phyloP scores from a whole-genome alignment of 2,329 filamentous ascomycete species.

The Aspergillus felis region DNA sequence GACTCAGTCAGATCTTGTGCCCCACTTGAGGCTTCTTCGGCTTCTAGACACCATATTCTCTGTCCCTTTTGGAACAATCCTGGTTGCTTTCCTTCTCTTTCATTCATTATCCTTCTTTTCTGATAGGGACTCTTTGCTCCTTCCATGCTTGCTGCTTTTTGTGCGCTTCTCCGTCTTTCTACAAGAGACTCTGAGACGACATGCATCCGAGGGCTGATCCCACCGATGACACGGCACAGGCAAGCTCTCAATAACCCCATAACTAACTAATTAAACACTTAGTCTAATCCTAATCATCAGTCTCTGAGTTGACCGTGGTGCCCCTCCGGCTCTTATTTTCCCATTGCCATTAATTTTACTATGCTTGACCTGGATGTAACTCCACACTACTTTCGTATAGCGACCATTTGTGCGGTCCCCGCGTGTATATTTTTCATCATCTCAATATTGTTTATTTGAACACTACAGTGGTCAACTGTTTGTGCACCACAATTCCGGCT shows the following conservation, averaged over 20 bases:
- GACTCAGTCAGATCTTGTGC: slow-evolving; percentile 7
- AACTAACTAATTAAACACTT: background rate
- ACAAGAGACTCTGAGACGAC: slow-evolving; percentile 5
- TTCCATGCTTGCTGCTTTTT: background rate
- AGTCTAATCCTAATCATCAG: slow-evolving; percentile 13
- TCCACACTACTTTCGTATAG: background rate
- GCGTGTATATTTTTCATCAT: background rate
- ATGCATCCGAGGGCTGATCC: slow-evolving; percentile 16
- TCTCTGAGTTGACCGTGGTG: slow-evolving; percentile 14
- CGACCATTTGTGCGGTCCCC: background rate
- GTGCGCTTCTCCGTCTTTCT: background rate
- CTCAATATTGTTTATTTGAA: background rate
- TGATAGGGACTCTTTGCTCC: background rate
- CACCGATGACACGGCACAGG: slow-evolving; percentile 11
- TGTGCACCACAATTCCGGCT: background rate
- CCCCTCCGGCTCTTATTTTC: slow-evolving; percentile 7
- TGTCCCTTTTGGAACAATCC: background rate
- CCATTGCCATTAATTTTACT: background rate
- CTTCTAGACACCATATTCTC: slow-evolving; percentile 3
- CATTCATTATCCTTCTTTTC: background rate
- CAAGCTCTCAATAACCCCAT: background rate
- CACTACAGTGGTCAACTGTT: background rate
- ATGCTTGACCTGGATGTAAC: background rate
- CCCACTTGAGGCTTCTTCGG: slow-evolving; percentile 12
- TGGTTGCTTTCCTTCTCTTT: slow-evolving; percentile 1